Base-by-base conservation (phyloP, 2,329 filamentous ascomycete genomes). In the Plenodomus biglobosus region DNA sequence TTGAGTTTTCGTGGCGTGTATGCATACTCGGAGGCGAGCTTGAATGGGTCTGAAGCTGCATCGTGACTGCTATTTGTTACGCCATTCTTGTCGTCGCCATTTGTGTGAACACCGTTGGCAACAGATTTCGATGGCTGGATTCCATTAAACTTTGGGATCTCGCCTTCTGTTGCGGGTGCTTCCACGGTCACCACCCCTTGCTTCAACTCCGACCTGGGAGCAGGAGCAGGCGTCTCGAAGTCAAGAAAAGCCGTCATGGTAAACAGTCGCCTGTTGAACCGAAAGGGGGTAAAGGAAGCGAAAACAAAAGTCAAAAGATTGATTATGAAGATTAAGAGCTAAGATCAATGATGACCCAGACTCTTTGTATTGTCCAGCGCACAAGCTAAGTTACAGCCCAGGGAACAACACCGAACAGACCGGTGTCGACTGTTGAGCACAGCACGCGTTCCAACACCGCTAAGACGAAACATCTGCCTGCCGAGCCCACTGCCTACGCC, bases 1-100 rank as follows among this genome's bases (percentile, higher is more conserved):
- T 57, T 56, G 6, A 61, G 46, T 45, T 53, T 59, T 20, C 53
- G 41, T 17, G 53, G 38, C 10, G 58, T 61, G 44, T 53, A 61
- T 16, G 54, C 58, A 32, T 47, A 58, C 35, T 58, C 48, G 44
- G 44, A 45, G 21, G 50, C 55, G 13, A 61, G 56, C 42, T 52
- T 50, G 49, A 61, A 61, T 10, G 56, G 54, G 24, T 59, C 56
- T 16, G 40, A 36, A 17, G 41, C 40, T 20, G 46, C 42, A 3
- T 10, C 13, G 8, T 32, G 27, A 36, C 38, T 40, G 16, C 42
- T 40, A 38, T 55, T 49, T 27, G 38, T 45, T 5, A 16, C 32
- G 10, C n/a, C 13, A 15, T n/a, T 36, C 18, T 17, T 18, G 16
- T 50, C 22, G 30, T 19, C 30, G 5, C 51, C 51, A 35, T 52